Evolutionary conservation across 371 early-diverging fungal genomes (phyloP), one percentile per base, ranked within the genome.

Genomic region (Dentiscutata heterogama): DNA sequence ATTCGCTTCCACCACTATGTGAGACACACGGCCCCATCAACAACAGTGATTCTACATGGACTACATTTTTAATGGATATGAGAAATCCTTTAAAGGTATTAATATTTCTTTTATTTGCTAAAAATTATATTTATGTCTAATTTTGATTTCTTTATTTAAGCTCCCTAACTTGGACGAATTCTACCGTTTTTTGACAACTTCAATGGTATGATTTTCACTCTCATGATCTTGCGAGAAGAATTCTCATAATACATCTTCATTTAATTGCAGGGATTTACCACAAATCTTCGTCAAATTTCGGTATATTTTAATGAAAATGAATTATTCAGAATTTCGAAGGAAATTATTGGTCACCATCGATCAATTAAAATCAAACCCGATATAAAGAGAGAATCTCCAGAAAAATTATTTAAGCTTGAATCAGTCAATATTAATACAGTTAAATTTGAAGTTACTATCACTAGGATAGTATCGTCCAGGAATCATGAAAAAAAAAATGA

Each of bases 111-210:
- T 65, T 31, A 11, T 25, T 56, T 31, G 3, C 3, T 31, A 31
- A 31, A 31, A 31, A 31, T 31, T 31, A 31, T 31, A 31, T 31
- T 31, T 31, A 3, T 31, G 3, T 2, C 35, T 31, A 31, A 31
- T 3, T n/a, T n/a, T 3, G 3, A 31, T 31, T 31, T 31, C 35
- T 2, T 31, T 31, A 31, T 31, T 31, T 31, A 31, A 79, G 79
- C 27, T 79, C 22, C 82, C 82, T n/a, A 82, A 94, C 42, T 86
- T 93, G 65, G 92, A 91, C 1, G 88, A 92, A 7, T 96, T 97
- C 84, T 92, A 92, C 2, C 87, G 90, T 18, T 97, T 97, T 70
- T 82, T 97, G 2, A 94, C 95, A 0, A 93, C 94, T 6, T 95
- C 96, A 42, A 85, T 97, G 83, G 92, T 92, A 73, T 27, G 64